phyloP scores from a whole-genome alignment of 2,329 filamentous ascomycete species.

The Scytalidium sp. region DNA sequence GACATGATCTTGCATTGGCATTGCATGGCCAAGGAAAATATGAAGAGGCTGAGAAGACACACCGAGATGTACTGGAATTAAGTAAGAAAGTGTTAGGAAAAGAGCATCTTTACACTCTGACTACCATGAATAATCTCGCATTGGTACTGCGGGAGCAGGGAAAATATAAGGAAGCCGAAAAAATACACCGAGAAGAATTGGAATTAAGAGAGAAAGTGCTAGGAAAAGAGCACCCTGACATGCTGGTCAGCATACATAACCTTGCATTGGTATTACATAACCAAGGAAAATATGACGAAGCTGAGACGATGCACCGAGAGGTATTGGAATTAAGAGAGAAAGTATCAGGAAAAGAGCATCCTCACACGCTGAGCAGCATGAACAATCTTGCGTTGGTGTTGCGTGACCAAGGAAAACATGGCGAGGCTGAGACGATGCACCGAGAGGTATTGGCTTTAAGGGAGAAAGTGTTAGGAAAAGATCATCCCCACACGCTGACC shows the following conservation, averaged over 20 bases:
- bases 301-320: too few species aligned
- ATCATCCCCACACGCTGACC: too few species aligned
- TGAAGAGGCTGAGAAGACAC: conserved; percentile 6
- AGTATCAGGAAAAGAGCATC: conserved; percentile 17
- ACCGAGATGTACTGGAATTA: conserved; percentile 4
- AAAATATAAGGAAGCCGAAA: conserved; percentile 7
- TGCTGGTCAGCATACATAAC: too few species aligned
- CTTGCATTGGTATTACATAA: too few species aligned
- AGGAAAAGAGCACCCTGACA: too few species aligned
- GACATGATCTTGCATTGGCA: too few species aligned
- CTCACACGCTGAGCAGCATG: conserved; percentile 20
- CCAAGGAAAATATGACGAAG: too few species aligned
- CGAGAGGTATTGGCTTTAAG: too few species aligned
- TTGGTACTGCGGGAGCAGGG: not conserved
- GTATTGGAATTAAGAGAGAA: conserved; percentile 9
- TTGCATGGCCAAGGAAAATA: too few species aligned
- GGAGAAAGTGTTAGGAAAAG: not conserved
- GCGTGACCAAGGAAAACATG: not conserved
- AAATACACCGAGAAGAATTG: not conserved
- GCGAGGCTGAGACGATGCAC: too few species aligned
- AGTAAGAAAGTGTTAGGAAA: conserved; percentile 1
- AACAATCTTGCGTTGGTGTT: conserved; percentile 12
- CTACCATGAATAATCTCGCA: conserved; percentile 5
- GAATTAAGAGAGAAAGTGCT: too few species aligned
- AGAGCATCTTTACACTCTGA: not conserved